Percentiles rank a stretch among this genome's conserved stretches.
phyloP scores from a whole-genome alignment of 768 basidiomycete genomes.

The Tricholoma matsutake region DNA sequence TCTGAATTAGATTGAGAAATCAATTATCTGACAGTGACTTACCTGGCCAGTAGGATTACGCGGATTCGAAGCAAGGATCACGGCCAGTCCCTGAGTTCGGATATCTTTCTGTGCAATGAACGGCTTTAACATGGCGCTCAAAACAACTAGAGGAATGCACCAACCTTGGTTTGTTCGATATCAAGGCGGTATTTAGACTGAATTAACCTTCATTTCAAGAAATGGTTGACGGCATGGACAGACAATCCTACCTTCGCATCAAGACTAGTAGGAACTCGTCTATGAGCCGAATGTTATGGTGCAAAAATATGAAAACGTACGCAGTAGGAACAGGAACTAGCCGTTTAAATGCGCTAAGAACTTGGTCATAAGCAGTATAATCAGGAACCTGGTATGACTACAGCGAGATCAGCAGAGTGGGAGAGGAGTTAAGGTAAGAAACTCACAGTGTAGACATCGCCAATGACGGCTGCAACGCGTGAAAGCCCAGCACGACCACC shows the following conservation, averaged over 20 bases:
- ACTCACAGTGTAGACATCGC: conserved; percentile 80
- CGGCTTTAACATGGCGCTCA: conserved; percentile 26
- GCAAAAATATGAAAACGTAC: conserved; percentile 38
- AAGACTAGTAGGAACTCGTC: conserved; percentile 16
- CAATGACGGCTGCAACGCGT: conserved; percentile 87
- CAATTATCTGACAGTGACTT: conserved; percentile 15
- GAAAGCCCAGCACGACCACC: conserved; percentile 90
- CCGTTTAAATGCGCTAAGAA: conserved; percentile 81
- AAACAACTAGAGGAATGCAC: neutral
- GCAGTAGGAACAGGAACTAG: conserved; percentile 89
- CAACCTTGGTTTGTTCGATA: conserved; percentile 73
- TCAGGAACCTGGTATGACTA: conserved; percentile 90
- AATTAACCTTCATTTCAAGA: conserved; percentile 5
- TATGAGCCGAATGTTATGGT: neutral
- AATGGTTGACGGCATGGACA: neutral
- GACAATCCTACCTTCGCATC: conserved; percentile 29
- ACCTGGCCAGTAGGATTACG: conserved; percentile 96
- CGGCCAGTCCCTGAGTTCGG: conserved; percentile 75
- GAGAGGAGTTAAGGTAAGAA: neutral
- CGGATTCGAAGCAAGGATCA: conserved; percentile 91
- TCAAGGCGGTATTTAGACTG: conserved; percentile 72
- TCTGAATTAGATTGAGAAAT: neutral
- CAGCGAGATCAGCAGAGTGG: conserved; percentile 4
- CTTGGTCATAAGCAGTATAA: conserved; percentile 87
- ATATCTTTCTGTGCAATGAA: conserved; percentile 66